Evolutionary conservation across 345 rosid species (phyloP), one percentile per base, ranked within the genome.

Genomic region (Aquilaria malaccensis): DNA sequence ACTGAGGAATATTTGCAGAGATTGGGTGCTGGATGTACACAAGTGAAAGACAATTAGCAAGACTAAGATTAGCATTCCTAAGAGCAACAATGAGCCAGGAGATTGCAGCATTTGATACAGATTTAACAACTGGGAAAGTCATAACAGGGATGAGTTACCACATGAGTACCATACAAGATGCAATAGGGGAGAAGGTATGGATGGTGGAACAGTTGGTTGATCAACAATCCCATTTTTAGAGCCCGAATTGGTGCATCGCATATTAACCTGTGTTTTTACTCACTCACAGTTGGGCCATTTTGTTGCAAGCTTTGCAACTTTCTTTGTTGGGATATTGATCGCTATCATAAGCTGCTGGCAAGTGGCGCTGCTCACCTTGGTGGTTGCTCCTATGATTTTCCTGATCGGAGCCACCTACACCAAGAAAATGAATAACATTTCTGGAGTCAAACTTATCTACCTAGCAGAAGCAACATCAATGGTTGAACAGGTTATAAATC

Each of bases 21-120:
- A 70, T 77, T 7, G 88, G 85, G 58, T 81, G 88, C 73, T 85
- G 86, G 92, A 83, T 83, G 81, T 83, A 85, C 50, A 11, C 84
- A 29, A 77, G 92, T 22, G 85, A 85, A 76, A 72, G 92, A 49
- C 88, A 83, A 61, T 22, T 79, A 52, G 68, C 75, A 2, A 61
- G 76, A 31, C n/a, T 81, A 30, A 72, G 85, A 69, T 33, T 81
- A 45, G 76, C 67, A 4, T 85, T 41, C 72, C 62, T 85, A n/a
- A 64, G 70, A 61, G 78, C 88, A 5, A 75, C 83, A 3, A 81
- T 85, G 29, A 54, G 59, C 62, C 91, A 85, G 53, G 92, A 85
- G 49, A 70, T 85, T 15, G 88, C 81, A 13, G 92, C 85, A 56
- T 85, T 85, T 48, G 88, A 85, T 50, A 79, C 84, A 0, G 86